Conservation (phyloP, 306 rosid species). For the Vicia sativa region DNA sequence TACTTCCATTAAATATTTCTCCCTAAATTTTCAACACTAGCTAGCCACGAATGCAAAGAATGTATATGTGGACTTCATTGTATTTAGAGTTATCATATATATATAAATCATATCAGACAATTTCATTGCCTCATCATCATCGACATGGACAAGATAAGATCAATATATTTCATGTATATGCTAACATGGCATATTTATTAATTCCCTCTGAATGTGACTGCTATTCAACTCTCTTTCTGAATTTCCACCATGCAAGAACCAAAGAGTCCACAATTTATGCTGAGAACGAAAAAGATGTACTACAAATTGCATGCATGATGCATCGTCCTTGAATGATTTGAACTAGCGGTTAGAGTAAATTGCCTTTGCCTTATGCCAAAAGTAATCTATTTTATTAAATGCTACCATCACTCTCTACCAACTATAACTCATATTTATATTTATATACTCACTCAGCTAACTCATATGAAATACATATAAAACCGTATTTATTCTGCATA, state of each 20-base stretch:
- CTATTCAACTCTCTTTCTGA: neutral
- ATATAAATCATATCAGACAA: neutral
- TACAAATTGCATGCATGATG: neutral
- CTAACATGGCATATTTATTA: constrained; percentile 39
- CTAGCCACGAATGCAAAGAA: constrained; percentile 16
- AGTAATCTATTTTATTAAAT: constrained; percentile 43
- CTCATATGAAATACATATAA: constrained; percentile 6
- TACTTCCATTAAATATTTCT: constrained; percentile 16
- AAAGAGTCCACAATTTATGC: constrained; percentile 36
- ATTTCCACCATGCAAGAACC: neutral
- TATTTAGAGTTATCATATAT: neutral
- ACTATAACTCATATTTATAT: constrained; percentile 13
- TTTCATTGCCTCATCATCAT: neutral
- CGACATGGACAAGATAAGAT: constrained; percentile 36
- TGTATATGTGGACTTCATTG: constrained; percentile 28
- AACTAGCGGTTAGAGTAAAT: constrained; percentile 43
- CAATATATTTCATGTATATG: constrained; percentile 2
- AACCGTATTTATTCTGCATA: constrained; percentile 9
- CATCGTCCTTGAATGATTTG: neutral
- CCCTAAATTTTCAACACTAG: constrained; percentile 3
- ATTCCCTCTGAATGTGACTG: constrained; percentile 2
- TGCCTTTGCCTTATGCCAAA: constrained; percentile 51
- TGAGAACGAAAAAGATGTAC: constrained; percentile 17
- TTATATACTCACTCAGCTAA: constrained; percentile 24
- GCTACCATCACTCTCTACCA: constrained; percentile 33